Base-by-base conservation (phyloP, 2,329 filamentous ascomycete species). In the Zymoseptoria ardabiliae region DNA sequence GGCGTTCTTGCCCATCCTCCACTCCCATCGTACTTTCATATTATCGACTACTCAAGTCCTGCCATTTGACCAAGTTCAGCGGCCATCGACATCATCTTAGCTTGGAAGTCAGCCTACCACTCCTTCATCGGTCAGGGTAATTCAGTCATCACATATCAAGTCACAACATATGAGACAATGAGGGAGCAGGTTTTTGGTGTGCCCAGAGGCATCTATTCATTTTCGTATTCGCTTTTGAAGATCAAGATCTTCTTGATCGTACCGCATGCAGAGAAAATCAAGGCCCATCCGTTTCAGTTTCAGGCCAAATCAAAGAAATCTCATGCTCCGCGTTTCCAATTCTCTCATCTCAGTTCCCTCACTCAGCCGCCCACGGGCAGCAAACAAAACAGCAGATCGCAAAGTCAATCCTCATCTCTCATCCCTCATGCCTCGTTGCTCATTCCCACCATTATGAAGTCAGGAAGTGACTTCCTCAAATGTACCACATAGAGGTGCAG, bases 401-500 rank as follows among this genome's bases (percentile, higher is more conserved):
- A 57, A 19, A 52, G 30, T 56, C 50, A 56, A 21, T 20, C 50
- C 13, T 55, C 45, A 48, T 51, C 9, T 25, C 25, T 53, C 35
- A 22, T 20, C 17, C 20, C n/a, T 53, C 35, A 22, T 20, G 10
- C 25, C 21, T 50, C 51, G 52, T 53, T 21, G 22, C 25, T 55
- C 53, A 11, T 41, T 28, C 2, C 25, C 25, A 28, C 25, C 48
- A 30, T 17, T 52, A 28, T 51, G 21, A 41, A 13, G 6, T 28
- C 49, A 45, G 17, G 28, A 23, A 9, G 58, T 54, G 23, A 22
- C 9, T 48, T 13, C 13, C 30, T 58, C 60, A 81, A 71, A 81
- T 76, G 73, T 76, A 81, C 78, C 78, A 81, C 78, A 80, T 80
- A 10, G 71, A 66, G 49, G 73, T 71, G 64, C 69, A 70, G 65